Percentiles rank a stretch among this genome's conserved stretches.
These are phyloP conservation scores for Pinus taeda DNA, from an alignment of 75 land plant genomes.

Conservation along the genomic window DNA sequence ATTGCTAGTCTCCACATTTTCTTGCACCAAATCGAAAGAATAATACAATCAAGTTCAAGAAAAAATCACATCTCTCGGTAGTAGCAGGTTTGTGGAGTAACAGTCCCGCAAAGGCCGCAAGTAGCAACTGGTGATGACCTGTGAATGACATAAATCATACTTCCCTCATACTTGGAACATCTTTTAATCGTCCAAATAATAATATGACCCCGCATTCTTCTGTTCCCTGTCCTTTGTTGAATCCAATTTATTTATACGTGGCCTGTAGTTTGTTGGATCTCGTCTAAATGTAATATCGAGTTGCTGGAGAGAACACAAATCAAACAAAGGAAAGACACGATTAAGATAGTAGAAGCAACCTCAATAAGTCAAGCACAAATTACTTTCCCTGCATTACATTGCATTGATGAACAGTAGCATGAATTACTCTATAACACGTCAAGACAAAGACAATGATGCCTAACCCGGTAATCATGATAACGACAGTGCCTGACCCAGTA, in stretches of 20 bases:
- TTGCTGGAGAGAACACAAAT: slow-evolving; percentile 44
- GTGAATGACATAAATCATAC: too few species aligned
- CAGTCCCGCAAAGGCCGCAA: too few species aligned
- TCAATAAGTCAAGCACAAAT: not conserved
- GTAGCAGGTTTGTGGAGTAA: too few species aligned
- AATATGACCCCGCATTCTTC: slow-evolving; percentile 90
- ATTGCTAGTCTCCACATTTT: too few species aligned
- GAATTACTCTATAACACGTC: not conserved
- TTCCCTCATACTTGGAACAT: too few species aligned
- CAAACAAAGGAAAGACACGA: slow-evolving; percentile 6
- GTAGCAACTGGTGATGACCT: too few species aligned
- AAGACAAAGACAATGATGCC: too few species aligned
- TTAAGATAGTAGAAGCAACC: slow-evolving; percentile 1
- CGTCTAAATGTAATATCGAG: slow-evolving; percentile 91
- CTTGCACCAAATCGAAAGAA: too few species aligned
- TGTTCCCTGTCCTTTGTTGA: slow-evolving; percentile 98
- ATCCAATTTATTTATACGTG: slow-evolving; percentile 84
- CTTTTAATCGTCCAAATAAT: slow-evolving; percentile 86
- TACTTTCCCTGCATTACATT: not conserved
- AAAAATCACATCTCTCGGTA: too few species aligned
- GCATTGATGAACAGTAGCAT: not conserved
- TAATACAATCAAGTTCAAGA: too few species aligned
- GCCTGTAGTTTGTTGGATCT: slow-evolving; percentile 87
- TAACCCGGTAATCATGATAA: slow-evolving; percentile 1
- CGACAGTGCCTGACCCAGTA: slow-evolving; percentile 10